Evolutionary conservation across 1,284 basidiomycete species (phyloP).

Genomic region (Sporisorium scitamineum): DNA sequence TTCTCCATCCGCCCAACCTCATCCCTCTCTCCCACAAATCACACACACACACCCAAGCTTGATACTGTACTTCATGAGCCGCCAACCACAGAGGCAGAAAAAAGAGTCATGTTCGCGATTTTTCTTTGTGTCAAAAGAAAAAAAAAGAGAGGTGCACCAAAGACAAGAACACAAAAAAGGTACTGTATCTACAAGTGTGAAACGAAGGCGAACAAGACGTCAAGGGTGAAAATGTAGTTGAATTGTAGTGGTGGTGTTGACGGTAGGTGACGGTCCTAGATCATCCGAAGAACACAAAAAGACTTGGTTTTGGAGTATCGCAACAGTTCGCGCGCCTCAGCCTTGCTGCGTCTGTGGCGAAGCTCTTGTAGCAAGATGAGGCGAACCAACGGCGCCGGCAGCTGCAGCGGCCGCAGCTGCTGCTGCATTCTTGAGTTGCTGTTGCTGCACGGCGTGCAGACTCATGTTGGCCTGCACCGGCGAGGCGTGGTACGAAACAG

Average conservation of each 20-base stretch:
- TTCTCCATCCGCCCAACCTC: no score
- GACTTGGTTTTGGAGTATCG: background rate
- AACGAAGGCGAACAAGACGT: slow-evolving; percentile 44
- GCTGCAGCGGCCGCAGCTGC: slow-evolving; percentile 42
- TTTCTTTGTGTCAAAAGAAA: slow-evolving; percentile 7
- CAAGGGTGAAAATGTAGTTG: background rate
- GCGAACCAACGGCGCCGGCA: slow-evolving; percentile 28
- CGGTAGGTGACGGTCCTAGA: background rate
- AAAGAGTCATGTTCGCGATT: slow-evolving; percentile 34
- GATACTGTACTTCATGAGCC: no score
- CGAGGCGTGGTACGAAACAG: slow-evolving; percentile 43
- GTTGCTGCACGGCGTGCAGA: slow-evolving; percentile 41
- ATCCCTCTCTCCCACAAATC: background rate
- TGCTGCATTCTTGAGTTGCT: slow-evolving; percentile 45
- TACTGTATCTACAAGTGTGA: slow-evolving; percentile 28
- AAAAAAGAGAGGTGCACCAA: slow-evolving; percentile 5
- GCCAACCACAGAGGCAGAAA: background rate
- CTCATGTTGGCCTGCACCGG: slow-evolving; percentile 44
- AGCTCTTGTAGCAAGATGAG: slow-evolving; percentile 34
- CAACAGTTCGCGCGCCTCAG: slow-evolving; percentile 7
- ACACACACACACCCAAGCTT: background rate
- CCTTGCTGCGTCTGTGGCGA: slow-evolving; percentile 49
- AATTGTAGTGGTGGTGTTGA: slow-evolving; percentile 14
- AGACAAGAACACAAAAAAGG: slow-evolving; percentile 4
- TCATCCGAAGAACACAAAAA: background rate